Conservation (phyloP, 768 basidiomycete species). For the Boletales sp. region DNA sequence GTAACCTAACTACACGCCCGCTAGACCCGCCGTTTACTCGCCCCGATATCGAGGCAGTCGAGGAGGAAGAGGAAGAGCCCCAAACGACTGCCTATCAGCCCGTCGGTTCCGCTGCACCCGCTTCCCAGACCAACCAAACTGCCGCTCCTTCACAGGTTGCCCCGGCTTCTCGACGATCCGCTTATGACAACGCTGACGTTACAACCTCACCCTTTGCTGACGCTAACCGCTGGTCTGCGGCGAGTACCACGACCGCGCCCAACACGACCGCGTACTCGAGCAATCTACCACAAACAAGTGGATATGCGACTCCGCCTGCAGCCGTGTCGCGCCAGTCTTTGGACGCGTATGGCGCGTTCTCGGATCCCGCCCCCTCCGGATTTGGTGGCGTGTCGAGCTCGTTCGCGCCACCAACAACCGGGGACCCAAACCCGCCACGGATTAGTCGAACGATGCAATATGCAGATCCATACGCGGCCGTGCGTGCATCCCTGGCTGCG, state of each 20-base stretch:
- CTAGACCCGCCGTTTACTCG: slow-evolving; percentile 77
- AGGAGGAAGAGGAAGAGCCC: slow-evolving; percentile 53
- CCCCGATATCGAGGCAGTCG: slow-evolving; percentile 49
- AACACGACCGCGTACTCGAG: slow-evolving; percentile 23
- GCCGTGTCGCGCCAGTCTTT: slow-evolving; percentile 59
- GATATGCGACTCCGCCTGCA: slow-evolving; percentile 30
- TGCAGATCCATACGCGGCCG: slow-evolving; percentile 83
- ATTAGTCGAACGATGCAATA: slow-evolving; percentile 93
- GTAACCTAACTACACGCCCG: slow-evolving; percentile 44
- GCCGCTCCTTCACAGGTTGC: slow-evolving; percentile 9
- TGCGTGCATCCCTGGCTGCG: slow-evolving; percentile 54
- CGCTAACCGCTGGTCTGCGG: slow-evolving; percentile 44
- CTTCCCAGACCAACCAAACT: slow-evolving; percentile 26
- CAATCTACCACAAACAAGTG: slow-evolving; percentile 19
- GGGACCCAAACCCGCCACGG: slow-evolving; percentile 37
- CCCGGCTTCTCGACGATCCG: slow-evolving; percentile 18
- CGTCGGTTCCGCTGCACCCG: slow-evolving; percentile 31
- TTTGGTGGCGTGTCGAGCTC: slow-evolving; percentile 47
- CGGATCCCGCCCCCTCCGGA: slow-evolving; percentile 79
- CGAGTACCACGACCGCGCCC: slow-evolving; percentile 24
- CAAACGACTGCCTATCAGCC: slow-evolving; percentile 47
- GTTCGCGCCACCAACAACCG: slow-evolving; percentile 31
- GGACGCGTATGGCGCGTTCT: slow-evolving; percentile 89
- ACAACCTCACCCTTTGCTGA: slow-evolving; percentile 49
- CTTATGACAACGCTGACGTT: slow-evolving; percentile 21